Base-by-base conservation (phyloP, 1,284 basidiomycete genomes). In the Sporisorium scitamineum region DNA sequence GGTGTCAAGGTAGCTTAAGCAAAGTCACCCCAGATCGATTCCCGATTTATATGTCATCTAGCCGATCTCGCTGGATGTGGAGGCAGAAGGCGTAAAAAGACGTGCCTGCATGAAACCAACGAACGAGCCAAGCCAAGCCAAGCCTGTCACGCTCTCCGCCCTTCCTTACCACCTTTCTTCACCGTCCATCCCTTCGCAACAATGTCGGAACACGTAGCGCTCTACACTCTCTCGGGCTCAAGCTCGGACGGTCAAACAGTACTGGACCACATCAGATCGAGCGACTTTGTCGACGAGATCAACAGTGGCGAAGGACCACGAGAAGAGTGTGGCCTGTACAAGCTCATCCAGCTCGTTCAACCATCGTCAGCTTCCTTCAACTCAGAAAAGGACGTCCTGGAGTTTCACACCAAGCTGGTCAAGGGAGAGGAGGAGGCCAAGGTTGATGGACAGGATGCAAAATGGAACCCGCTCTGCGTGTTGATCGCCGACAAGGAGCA, bases 211-310 rank as follows among this genome's bases (percentile, higher is more conserved):
- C 41, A 76, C 61, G 59, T 78, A 16, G 71, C 76, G n/a, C 66
- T 78, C n/a, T 78, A 78, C 66, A 42, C 66, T 24, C 69, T 75
- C 29, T 51, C 64, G 2, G 60, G 51, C 32, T 71, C 68, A 16
- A 26, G 29, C 27, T n/a, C 56, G 14, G 32, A 51, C 13, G 66
- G 64, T 31, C 50, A 61, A n/a, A 32, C 47, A 5, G 59, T 81
- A 13, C 64, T 80, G 10, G 52, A 57, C 22, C 57, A 71, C 32
- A 79, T 82, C 54, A 70, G 76, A n/a, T 56, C 71, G 1, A 73
- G 73, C 27, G 78, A 77, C 54, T 80, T 70, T 45, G 76, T 82
- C 54, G 66, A 69, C 44, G 81, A 82, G 56, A 60, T 80, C 55
- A 73, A 76, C 41, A 73, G 70, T 37, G 80, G 80, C 34, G 79